Conservation (phyloP, 192 early-diverging fungal genomes). For the Pecoramyces ruminantium region DNA sequence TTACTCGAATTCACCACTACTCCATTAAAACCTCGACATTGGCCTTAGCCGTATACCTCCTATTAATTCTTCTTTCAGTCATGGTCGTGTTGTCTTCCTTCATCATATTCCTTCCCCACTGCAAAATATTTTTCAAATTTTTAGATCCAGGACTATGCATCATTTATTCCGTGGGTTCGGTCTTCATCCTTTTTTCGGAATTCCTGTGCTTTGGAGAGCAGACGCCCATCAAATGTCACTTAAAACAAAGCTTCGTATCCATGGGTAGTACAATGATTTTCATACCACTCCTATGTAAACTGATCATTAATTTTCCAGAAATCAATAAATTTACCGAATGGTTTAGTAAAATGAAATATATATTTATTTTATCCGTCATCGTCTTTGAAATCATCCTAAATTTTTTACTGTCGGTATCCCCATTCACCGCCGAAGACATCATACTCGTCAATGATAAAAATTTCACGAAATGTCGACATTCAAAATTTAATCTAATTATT, state of each 20-base stretch:
- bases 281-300: neutral
- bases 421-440: neutral
- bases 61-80: no score
- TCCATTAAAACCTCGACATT: neutral
- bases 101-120: no score
- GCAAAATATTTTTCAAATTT: no score
- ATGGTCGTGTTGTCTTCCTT: no score
- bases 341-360: neutral
- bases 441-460: neutral
- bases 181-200: no score
- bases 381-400: neutral
- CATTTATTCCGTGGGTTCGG: no score
- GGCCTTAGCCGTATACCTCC: no score
- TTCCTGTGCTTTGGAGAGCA: no score
- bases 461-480: neutral
- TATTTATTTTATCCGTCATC: neutral
- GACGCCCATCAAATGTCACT: neutral
- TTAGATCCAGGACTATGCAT: no score
- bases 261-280: neutral
- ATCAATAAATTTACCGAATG: neutral
- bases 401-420: neutral
- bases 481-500: neutral
- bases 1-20: no score
- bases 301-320: neutral
- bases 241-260: neutral